These are phyloP conservation scores for Boletus edulis DNA, from an alignment of 768 basidiomycete genomes.

Conservation along the genomic window DNA sequence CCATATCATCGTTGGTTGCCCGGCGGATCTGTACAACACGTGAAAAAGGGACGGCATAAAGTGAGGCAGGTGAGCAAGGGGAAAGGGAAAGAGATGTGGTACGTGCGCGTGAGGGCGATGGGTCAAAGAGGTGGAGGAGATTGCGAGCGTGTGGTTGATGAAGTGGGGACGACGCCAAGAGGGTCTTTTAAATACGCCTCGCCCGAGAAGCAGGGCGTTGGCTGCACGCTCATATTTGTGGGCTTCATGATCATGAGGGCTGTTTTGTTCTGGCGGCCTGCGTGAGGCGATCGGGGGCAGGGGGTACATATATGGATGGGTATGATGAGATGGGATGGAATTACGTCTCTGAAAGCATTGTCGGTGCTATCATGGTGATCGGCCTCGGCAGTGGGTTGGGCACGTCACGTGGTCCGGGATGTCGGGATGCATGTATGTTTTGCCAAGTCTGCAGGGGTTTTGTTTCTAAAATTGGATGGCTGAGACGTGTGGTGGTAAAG, in stretches of 20 bases:
- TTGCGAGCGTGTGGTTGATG: slow-evolving; percentile 1
- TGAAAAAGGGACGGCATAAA: background rate
- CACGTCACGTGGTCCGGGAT: background rate
- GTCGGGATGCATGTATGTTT: background rate
- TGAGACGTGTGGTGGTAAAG: background rate
- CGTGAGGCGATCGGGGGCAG: slow-evolving; percentile 19
- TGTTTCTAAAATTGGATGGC: too few relatives aligned
- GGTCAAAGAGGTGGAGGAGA: background rate
- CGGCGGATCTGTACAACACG: background rate
- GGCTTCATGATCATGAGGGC: background rate
- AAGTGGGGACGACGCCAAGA: background rate
- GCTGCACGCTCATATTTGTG: background rate
- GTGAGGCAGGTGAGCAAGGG: background rate
- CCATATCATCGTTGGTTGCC: slow-evolving; percentile 4
- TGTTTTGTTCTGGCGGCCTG: background rate
- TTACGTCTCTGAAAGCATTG: slow-evolving; percentile 14
- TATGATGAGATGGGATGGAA: background rate
- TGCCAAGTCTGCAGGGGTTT: too few relatives aligned
- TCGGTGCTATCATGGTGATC: background rate
- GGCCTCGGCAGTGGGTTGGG: background rate
- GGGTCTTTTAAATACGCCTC: slow-evolving; percentile 10
- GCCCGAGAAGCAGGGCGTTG: slow-evolving; percentile 10
- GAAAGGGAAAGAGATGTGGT: background rate
- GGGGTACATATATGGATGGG: background rate
- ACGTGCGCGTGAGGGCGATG: background rate